phyloP scores from a whole-genome alignment of 805 yeast genomes.

The Clavispora phyllophila region DNA sequence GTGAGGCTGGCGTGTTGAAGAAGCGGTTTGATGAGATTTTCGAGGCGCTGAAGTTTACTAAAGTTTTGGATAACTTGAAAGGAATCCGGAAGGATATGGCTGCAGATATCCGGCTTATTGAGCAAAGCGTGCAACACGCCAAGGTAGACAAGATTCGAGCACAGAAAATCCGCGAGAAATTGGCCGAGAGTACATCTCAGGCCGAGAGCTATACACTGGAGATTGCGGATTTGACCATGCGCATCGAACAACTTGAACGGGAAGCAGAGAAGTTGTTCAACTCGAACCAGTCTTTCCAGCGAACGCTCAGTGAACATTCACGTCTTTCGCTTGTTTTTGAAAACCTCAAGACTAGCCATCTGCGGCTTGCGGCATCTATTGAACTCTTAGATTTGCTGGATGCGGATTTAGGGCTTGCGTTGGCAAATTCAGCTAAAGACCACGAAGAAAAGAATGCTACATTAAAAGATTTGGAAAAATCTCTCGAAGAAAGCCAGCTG shows the following conservation, averaged over 20 bases:
- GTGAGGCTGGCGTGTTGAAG: slow-evolving; percentile 84
- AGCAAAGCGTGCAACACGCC: slow-evolving; percentile 74
- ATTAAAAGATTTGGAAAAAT: slow-evolving; percentile 8
- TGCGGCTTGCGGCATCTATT: slow-evolving; percentile 44
- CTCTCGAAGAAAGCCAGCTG: neutral
- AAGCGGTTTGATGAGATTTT: slow-evolving; percentile 95
- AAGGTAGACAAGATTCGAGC: slow-evolving; percentile 73
- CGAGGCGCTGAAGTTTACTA: slow-evolving; percentile 90
- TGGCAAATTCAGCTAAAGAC: slow-evolving; percentile 25
- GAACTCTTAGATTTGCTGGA: slow-evolving; percentile 40
- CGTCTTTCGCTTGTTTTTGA: slow-evolving; percentile 45
- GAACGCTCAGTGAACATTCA: slow-evolving; percentile 59
- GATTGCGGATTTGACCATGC: slow-evolving; percentile 42
- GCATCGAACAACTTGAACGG: slow-evolving; percentile 49
- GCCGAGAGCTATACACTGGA: slow-evolving; percentile 43
- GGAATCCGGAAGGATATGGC: slow-evolving; percentile 70
- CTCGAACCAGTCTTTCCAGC: slow-evolving; percentile 77
- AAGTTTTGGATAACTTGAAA: slow-evolving; percentile 79
- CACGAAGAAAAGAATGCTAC: slow-evolving; percentile 15
- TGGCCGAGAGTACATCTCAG: slow-evolving; percentile 38
- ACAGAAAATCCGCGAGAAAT: slow-evolving; percentile 45
- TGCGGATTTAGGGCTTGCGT: slow-evolving; percentile 24
- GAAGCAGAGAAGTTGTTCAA: slow-evolving; percentile 63
- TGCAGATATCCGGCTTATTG: slow-evolving; percentile 66
- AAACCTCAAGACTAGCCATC: slow-evolving; percentile 46